Conservation (phyloP, 208 protist species). For the Crithidia bombi region DNA sequence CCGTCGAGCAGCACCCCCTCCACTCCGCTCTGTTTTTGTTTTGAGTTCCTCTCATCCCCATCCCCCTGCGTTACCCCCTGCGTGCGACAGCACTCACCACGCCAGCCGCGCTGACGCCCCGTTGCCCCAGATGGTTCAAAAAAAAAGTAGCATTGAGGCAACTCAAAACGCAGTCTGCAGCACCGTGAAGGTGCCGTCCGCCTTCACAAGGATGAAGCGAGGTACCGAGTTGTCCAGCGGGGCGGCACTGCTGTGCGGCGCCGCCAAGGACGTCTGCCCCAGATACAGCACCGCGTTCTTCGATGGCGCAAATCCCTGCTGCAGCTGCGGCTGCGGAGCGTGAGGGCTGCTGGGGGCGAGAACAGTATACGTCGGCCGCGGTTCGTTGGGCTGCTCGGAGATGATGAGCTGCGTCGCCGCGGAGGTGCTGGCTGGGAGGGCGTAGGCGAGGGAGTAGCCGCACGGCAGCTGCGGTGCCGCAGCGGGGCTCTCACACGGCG, state of each 20-base stretch:
- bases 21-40: too few relatives aligned
- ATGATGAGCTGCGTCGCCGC: conserved; percentile 13
- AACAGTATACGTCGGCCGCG: conserved; percentile 4
- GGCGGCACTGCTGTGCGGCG: conserved; percentile 1
- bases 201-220: conserved; percentile 29
- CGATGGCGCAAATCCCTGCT: conserved; percentile 10
- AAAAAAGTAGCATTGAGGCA: too few relatives aligned
- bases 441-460: conserved; percentile 31
- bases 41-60: too few relatives aligned
- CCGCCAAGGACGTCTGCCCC: conserved; percentile 6
- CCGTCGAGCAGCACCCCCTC: too few relatives aligned
- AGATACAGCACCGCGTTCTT: conserved; percentile 14
- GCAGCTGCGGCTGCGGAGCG: conserved; percentile 3
- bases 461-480: background rate
- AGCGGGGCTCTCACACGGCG: conserved; percentile 9
- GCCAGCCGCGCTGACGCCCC: too few relatives aligned
- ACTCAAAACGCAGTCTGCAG: conserved; percentile 17
- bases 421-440: conserved; percentile 8
- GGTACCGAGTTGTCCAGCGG: conserved; percentile 13
- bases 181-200: conserved; percentile 25
- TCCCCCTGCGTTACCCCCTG: too few relatives aligned
- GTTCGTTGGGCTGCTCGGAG: background rate
- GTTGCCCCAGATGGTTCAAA: too few relatives aligned
- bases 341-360: conserved; percentile 14
- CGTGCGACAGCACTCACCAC: too few relatives aligned